These are phyloP conservation scores for Blastocystis sp. DNA, from an alignment of 352 stramenopile genomes.

Conservation along the genomic window DNA sequence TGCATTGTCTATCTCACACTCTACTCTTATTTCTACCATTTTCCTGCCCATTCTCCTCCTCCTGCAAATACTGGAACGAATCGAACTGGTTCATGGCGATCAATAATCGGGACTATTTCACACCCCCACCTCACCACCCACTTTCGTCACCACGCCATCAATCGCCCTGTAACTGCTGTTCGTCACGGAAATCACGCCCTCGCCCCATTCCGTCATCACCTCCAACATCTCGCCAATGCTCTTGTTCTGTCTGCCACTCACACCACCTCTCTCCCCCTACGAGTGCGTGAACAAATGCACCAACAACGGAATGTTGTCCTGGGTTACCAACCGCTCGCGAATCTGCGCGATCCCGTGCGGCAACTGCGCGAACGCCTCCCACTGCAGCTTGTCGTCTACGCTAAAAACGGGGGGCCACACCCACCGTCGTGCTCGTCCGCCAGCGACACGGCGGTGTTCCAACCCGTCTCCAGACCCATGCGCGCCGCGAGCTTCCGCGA, in stretches of 20 bases:
- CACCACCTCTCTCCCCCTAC: background rate
- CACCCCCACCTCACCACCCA: background rate
- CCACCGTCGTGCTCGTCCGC: conserved; percentile 71
- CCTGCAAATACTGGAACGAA: background rate
- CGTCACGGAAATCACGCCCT: conserved; percentile 27
- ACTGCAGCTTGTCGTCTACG: conserved; percentile 55
- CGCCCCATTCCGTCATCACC: conserved; percentile 56
- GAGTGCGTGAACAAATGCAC: conserved; percentile 96
- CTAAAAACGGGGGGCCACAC: background rate
- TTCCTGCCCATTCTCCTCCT: background rate
- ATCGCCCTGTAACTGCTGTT: conserved; percentile 3
- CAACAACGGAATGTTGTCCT: conserved; percentile 95
- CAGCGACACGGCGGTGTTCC: conserved; percentile 96
- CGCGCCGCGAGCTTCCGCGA: conserved; percentile 93
- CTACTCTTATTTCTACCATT: background rate
- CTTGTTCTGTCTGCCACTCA: conserved; percentile 3
- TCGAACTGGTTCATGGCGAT: conserved; percentile 62
- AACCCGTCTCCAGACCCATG: conserved; percentile 97
- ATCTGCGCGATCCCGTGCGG: conserved; percentile 93
- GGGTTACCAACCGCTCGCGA: conserved; percentile 85
- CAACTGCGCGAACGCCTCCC: conserved; percentile 78
- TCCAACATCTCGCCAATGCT: conserved; percentile 20
- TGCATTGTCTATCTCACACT: background rate
- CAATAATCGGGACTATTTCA: conserved; percentile 59
- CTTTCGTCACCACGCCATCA: conserved; percentile 10